These are phyloP conservation scores for Solanum sparsipilum DNA, from an alignment of 257 asterid species.

Conservation along the genomic window DNA sequence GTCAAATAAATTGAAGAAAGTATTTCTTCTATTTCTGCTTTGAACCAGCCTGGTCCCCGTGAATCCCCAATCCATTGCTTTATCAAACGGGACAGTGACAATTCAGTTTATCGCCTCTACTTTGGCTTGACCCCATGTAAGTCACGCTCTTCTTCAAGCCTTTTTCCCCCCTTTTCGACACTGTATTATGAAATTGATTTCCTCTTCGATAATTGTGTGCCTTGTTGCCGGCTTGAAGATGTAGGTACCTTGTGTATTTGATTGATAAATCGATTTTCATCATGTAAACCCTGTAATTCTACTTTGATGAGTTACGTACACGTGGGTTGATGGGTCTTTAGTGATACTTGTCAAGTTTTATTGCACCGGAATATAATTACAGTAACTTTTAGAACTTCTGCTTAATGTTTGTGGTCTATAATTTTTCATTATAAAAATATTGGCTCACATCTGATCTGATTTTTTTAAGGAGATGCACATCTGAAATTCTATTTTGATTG, in stretches of 20 bases:
- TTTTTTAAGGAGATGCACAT: background rate
- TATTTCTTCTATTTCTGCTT: background rate
- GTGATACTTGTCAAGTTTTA: background rate
- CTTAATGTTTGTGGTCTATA: background rate
- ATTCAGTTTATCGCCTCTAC: slow-evolving; percentile 45
- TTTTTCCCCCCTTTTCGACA: background rate
- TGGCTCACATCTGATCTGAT: background rate
- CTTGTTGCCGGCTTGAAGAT: background rate
- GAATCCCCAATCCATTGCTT: slow-evolving; percentile 64
- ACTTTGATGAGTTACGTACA: background rate
- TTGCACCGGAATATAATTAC: background rate
- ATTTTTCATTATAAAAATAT: background rate
- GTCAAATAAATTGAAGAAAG: background rate
- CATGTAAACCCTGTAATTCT: background rate
- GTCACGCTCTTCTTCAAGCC: background rate
- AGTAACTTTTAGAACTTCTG: background rate
- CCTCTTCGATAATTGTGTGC: background rate
- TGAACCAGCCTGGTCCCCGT: slow-evolving; percentile 59
- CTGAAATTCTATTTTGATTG: background rate
- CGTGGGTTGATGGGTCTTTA: background rate
- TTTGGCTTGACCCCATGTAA: slow-evolving; percentile 33
- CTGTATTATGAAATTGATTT: background rate
- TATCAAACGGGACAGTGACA: slow-evolving; percentile 64
- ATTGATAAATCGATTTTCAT: background rate
- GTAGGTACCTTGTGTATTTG: background rate